Evolutionary conservation across 2,329 filamentous ascomycete species (phyloP).

Genomic region (Clarireedia paspali): DNA sequence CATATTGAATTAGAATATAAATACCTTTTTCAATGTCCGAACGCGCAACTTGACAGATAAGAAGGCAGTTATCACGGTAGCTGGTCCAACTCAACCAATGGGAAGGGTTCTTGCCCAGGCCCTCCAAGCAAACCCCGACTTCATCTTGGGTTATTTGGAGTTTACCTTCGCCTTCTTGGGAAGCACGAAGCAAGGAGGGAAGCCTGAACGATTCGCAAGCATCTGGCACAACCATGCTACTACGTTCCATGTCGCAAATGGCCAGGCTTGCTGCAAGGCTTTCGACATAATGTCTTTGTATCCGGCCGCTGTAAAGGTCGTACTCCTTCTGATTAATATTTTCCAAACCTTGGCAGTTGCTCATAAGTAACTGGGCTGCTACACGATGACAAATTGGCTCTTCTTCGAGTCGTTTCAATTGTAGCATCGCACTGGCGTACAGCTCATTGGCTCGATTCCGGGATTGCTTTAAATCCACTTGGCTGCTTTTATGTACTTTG

Average conservation of each 20-base stretch:
- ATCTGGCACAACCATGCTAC: slow-evolving; percentile 40
- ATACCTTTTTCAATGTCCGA: slow-evolving; percentile 48
- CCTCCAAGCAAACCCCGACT: slow-evolving; percentile 43
- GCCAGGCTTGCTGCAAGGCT: slow-evolving; percentile 55
- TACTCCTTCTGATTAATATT: slow-evolving; percentile 22
- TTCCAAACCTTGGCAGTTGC: slow-evolving; percentile 27
- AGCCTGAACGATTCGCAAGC: slow-evolving; percentile 40
- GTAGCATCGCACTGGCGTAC: slow-evolving; percentile 27
- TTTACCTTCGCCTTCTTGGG: slow-evolving; percentile 29
- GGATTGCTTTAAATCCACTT: slow-evolving; percentile 17
- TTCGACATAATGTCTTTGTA: slow-evolving; percentile 41
- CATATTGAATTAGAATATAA: neutral
- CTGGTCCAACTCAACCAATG: slow-evolving; percentile 60
- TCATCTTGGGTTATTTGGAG: slow-evolving; percentile 21
- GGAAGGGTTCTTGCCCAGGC: slow-evolving; percentile 45
- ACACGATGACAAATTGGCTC: slow-evolving; percentile 29
- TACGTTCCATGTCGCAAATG: slow-evolving; percentile 52
- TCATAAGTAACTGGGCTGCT: slow-evolving; percentile 28
- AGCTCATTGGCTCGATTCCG: slow-evolving; percentile 20
- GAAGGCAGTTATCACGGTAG: slow-evolving; percentile 49
- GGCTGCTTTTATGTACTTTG: slow-evolving; percentile 2
- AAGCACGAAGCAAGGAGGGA: slow-evolving; percentile 29
- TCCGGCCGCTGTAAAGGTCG: slow-evolving; percentile 22
- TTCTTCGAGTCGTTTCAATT: slow-evolving; percentile 26
- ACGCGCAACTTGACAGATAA: slow-evolving; percentile 55